Evolutionary conservation across 163 green algal genomes (phyloP), one percentile per base, ranked within the genome.

Genomic region (Prototheca wickerhamii): DNA sequence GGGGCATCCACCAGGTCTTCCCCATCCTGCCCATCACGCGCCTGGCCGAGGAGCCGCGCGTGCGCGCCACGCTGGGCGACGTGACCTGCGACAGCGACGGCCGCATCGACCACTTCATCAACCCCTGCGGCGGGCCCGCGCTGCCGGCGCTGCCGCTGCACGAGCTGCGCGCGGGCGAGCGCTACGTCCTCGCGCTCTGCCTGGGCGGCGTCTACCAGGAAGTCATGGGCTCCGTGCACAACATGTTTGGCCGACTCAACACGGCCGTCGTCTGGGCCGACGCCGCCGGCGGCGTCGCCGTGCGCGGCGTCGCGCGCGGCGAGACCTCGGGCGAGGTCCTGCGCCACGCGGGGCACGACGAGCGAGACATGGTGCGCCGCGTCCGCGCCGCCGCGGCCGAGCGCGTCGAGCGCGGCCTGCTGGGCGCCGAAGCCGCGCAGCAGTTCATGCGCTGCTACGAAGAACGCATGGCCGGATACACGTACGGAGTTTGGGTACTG

Each of bases 1-100:
- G 84, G 84, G 84, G 80, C 37, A 90, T 90, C 65, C 23, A 70
- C 17, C 84, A 90, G 82, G 42, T 91, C 7, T 90, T 90, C 70
- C 84, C 84, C 33, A 68, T 91, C 53, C 55, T 92, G 62, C 84
- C 84, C 44, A 70, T 90, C 33, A 58, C 77, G 23, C 63, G 63
- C 6, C 72, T 91, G 42, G 35, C 61, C 28, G 76, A 90, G 64
- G 58, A 79, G 60, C 84, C 84, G 21, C 61, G 50, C 4, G 71
- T 85, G 33, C 30, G 40, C 15, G 84, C 84, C 40, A 78, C 66
- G 1, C 75, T 90, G 53, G 79, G 69, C 3, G 84, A 90, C 65
- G 42, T 90, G 4, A 90, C 83, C 28, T 92, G 84, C 69, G 84
- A 90, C 72, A 77, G 55, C 0, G 84, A 90, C 64, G 84, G 84